phyloP scores from a whole-genome alignment of 768 basidiomycete species.

The Rhodotorula diobovata region DNA sequence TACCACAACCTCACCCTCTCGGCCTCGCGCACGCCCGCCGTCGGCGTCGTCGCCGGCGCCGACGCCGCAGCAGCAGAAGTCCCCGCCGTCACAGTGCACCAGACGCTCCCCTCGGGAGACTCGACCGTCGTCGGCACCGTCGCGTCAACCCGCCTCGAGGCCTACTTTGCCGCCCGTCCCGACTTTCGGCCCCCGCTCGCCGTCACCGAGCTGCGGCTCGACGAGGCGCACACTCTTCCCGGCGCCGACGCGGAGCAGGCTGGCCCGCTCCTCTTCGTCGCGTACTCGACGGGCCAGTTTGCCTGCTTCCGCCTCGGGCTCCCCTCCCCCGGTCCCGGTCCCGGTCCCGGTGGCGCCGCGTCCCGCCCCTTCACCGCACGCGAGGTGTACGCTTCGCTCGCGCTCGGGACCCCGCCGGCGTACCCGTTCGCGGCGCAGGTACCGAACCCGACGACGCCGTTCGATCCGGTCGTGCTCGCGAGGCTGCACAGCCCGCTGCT shows the following conservation, averaged over 20 bases:
- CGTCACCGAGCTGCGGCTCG: conserved; percentile 29
- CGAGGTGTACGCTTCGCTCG: conserved; percentile 7
- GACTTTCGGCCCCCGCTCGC: conserved; percentile 2
- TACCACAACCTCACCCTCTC: conserved; percentile 23
- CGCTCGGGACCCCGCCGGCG: neutral
- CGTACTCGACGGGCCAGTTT: conserved; percentile 35
- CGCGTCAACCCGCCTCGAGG: conserved; percentile 6
- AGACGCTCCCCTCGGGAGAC: conserved; percentile 8
- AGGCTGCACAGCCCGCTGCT: conserved; percentile 16
- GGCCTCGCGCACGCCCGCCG: neutral
- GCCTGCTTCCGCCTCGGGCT: conserved; percentile 32
- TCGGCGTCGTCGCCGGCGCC: too few species aligned
- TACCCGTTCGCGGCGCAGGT: neutral
- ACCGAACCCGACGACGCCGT: neutral
- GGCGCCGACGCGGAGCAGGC: neutral
- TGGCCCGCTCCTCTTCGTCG: conserved; percentile 9
- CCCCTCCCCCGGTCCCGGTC: neutral
- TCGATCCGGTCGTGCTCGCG: conserved; percentile 16
- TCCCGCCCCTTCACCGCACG: conserved; percentile 1
- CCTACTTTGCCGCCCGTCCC: conserved; percentile 18
- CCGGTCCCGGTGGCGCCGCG: too few species aligned
- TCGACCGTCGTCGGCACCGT: conserved; percentile 10
- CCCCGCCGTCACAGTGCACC: conserved; percentile 13
- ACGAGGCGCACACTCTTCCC: neutral
- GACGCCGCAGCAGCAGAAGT: too few species aligned